Evolutionary conservation across 1,284 basidiomycete genomes (phyloP), one percentile per base, ranked within the genome.

Genomic region (Marasmius sp.): DNA sequence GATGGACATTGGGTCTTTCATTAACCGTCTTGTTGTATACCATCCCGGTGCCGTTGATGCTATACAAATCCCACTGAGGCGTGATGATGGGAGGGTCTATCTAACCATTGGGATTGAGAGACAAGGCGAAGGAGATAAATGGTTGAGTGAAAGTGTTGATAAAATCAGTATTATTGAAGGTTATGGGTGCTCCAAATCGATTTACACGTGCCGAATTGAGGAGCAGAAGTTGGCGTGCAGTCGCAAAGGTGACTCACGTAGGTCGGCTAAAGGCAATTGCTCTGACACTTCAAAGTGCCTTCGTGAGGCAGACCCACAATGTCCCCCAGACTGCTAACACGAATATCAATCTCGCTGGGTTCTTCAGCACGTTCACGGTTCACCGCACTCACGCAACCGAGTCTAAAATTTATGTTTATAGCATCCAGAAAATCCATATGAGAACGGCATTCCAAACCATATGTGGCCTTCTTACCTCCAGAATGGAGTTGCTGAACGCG

Each of bases 401-500:
- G 11, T 58, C 43, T 12, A 72, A 64, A 1, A 69, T 65, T 50
- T 70, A 18, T n/a, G 56, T 66, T 36, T 70, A 74, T 3, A 74
- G 47, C n/a, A 56, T 45, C 71, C 73, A 47, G 27, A 1, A 33
- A n/a, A 34, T 34, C 12, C 10, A 37, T 10, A 27, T 7, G 34
- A 16, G 20, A 9, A 34, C 20, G 6, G n/a, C 18, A 8, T 37
- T 16, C 10, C 3, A 33, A 52, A 4, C 20, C 14, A 2, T 34
- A 16, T 33, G 3, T 12, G n/a, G 9, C 7, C 14, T 8, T 22
- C 68, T 51, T 47, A 81, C 81, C 72, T 83, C 77, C 0, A 79
- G 77, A 58, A 82, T 75, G 11, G 54, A 65, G 57, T 80, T 75
- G 59, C 81, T 74, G 65, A 75, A 83, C 0, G 64, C 47, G 58